Percentiles rank a stretch among this genome's conserved stretches.
Evolutionary conservation across 495 filamentous ascomycete species (phyloP).

Genomic region (Aspergillus coremiiformis): DNA sequence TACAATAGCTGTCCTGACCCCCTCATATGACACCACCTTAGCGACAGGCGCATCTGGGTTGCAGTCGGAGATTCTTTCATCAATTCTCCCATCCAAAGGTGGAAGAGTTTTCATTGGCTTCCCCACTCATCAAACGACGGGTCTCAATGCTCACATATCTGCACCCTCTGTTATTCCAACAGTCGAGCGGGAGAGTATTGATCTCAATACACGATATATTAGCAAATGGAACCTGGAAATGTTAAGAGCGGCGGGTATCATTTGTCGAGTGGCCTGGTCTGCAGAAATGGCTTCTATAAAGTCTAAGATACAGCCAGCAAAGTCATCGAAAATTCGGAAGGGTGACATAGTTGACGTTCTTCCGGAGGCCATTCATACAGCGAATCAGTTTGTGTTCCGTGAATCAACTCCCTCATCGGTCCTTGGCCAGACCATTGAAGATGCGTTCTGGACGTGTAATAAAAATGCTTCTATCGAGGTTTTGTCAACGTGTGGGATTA

Average conservation of each 20-base stretch:
- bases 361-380: conserved; percentile 66
- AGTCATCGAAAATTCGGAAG: conserved; percentile 50
- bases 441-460: conserved; percentile 90
- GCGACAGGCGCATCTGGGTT: conserved; percentile 52
- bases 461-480: conserved; percentile 75
- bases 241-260: conserved; percentile 82
- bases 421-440: conserved; percentile 77
- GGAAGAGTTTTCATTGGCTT: conserved; percentile 96
- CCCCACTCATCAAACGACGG: conserved; percentile 93
- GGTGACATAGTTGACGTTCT: conserved; percentile 58
- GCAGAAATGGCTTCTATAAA: conserved; percentile 77
- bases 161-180: conserved; percentile 96
- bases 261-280: conserved; percentile 77
- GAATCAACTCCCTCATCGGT: conserved; percentile 81
- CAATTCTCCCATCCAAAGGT: conserved; percentile 80
- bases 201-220: conserved; percentile 90
- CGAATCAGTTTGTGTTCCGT: conserved; percentile 69
- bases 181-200: conserved; percentile 95
- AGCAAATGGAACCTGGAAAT: conserved; percentile 96
- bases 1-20: conserved; percentile 77
- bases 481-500: conserved; percentile 76
- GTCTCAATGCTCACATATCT: conserved; percentile 92
- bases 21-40: conserved; percentile 76
- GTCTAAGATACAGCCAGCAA: conserved; percentile 30
- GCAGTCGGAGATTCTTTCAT: conserved; percentile 73